Evolutionary conservation across 768 basidiomycete genomes (phyloP).

Genomic region (Sporobolomyces roseus): DNA sequence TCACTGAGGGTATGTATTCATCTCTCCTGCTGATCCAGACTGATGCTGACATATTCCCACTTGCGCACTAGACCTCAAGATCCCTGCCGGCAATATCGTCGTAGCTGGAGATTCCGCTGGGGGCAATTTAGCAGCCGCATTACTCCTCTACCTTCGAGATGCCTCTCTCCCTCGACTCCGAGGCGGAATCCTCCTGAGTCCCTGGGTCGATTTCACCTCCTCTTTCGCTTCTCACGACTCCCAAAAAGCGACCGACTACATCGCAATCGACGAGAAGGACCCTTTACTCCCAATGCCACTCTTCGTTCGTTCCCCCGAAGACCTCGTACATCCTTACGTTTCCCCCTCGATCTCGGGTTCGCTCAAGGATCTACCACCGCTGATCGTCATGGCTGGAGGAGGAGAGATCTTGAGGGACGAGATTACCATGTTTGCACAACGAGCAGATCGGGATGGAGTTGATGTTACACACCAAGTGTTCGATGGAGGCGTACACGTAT

Average conservation of each 20-base stretch:
- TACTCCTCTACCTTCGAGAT: conserved; percentile 87
- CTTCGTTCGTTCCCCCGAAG: conserved; percentile 71
- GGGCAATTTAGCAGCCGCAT: conserved; percentile 73
- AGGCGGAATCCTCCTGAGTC: conserved; percentile 75
- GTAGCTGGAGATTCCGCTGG: conserved; percentile 87
- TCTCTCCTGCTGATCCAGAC: too few relatives aligned
- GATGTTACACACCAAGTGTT: conserved; percentile 80
- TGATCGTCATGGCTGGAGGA: conserved; percentile 85
- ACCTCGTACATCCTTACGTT: conserved; percentile 77
- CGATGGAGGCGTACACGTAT: conserved; percentile 65
- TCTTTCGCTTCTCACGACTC: conserved; percentile 94
- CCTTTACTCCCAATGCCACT: conserved; percentile 83
- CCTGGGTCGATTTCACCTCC: conserved; percentile 68
- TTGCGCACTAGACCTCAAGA: conserved; percentile 7
- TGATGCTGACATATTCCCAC: too few relatives aligned
- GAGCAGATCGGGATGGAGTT: conserved; percentile 76
- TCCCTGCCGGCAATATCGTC: conserved; percentile 63
- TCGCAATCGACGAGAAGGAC: conserved; percentile 63
- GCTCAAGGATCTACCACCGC: conserved; percentile 72
- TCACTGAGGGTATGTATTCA: conserved; percentile 61
- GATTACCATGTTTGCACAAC: conserved; percentile 78
- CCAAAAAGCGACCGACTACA: conserved; percentile 70
- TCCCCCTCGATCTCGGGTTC: conserved; percentile 82
- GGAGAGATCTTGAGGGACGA: conserved; percentile 92
- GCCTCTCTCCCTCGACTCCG: conserved; percentile 76